These are phyloP conservation scores for Gigaspora rosea DNA, from an alignment of 192 early-diverging fungal genomes.

Conservation along the genomic window DNA sequence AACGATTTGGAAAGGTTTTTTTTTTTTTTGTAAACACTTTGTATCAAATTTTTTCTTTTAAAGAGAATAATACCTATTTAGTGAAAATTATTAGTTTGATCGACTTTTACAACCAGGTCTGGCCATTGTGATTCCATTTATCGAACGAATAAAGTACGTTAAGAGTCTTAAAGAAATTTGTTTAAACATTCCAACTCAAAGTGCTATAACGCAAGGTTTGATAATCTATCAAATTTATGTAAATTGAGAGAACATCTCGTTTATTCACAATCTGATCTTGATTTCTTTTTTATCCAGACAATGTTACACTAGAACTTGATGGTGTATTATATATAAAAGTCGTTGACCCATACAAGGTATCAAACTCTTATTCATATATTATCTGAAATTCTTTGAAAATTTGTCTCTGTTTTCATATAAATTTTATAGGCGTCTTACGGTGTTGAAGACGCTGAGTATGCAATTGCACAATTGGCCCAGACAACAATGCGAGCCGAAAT, in stretches of 20 bases:
- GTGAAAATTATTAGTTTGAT: conserved; percentile 50
- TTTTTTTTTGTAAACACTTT: not conserved
- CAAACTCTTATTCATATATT: not conserved
- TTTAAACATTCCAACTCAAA: conserved; percentile 87
- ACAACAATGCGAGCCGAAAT: conserved; percentile 99
- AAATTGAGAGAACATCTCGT: not conserved
- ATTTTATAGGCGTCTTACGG: conserved; percentile 79
- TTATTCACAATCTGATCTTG: not conserved
- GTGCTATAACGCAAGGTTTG: conserved; percentile 84
- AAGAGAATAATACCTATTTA: not conserved
- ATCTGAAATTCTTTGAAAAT: not conserved
- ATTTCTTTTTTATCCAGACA: conserved; percentile 60
- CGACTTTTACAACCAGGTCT: conserved; percentile 90
- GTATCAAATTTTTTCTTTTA: not conserved
- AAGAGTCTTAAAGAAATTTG: conserved; percentile 95
- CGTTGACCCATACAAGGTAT: conserved; percentile 85
- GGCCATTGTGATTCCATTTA: conserved; percentile 82
- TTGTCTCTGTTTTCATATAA: not conserved
- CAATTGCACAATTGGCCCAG: conserved; percentile 95
- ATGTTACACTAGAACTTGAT: conserved; percentile 94
- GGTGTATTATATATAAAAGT: conserved; percentile 96
- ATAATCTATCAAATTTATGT: not conserved
- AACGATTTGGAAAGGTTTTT: conserved; percentile 79
- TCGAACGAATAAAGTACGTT: conserved; percentile 91
- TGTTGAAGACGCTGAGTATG: conserved; percentile 93